Evolutionary conservation across 768 basidiomycete species (phyloP).

Genomic region (Mycena maculata): DNA sequence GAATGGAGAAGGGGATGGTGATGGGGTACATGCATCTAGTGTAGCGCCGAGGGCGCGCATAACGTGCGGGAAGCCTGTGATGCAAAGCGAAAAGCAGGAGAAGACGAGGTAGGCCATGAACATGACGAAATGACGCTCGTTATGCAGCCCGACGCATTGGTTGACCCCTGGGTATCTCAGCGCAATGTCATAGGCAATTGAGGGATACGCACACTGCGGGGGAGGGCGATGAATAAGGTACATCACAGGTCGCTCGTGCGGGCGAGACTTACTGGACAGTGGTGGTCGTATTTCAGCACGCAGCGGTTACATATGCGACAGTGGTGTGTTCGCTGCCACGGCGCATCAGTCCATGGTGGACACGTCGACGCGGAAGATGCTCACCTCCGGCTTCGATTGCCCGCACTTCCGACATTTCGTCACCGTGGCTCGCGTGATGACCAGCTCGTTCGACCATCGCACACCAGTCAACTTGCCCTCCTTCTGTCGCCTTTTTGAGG

Average conservation of each 20-base stretch:
- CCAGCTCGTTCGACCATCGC: constrained; percentile 58
- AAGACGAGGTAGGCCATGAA: constrained; percentile 93
- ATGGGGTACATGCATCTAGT: constrained; percentile 50
- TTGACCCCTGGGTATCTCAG: constrained; percentile 81
- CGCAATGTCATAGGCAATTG: not conserved
- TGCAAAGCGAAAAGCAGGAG: constrained; percentile 63
- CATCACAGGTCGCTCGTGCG: not conserved
- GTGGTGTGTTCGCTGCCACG: constrained; percentile 85
- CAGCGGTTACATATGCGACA: constrained; percentile 93
- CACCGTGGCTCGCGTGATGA: constrained; percentile 64
- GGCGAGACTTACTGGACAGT: constrained; percentile 81
- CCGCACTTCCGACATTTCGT: constrained; percentile 79
- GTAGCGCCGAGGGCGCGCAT: constrained; percentile 67
- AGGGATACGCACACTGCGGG: constrained; percentile 15
- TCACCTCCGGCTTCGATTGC: constrained; percentile 76
- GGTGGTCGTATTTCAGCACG: constrained; percentile 91
- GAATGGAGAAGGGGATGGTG: not conserved
- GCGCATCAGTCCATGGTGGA: not conserved
- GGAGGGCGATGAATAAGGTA: not conserved
- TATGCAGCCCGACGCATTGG: constrained; percentile 95
- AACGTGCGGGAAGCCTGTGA: constrained; percentile 73
- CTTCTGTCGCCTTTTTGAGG: constrained; percentile 48
- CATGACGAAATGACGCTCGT: constrained; percentile 94
- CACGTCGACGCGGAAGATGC: not conserved
- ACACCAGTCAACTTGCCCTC: constrained; percentile 52